Base-by-base conservation (phyloP, 805 yeast genomes). In the Tetrapisispora taiwanensis region DNA sequence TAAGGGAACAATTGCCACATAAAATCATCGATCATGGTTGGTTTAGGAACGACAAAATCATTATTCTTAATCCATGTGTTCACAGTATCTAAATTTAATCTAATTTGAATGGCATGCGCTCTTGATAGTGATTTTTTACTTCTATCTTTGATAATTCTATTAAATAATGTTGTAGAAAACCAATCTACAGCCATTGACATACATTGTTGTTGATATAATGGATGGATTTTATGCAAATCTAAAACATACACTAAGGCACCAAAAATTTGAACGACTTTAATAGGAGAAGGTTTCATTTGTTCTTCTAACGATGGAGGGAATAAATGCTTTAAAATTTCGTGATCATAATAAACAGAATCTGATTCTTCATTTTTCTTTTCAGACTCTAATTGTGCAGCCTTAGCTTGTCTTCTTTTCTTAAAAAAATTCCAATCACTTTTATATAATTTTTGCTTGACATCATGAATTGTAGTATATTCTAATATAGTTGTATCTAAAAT, bases 51-150 rank as follows among this genome's bases (percentile, higher is more conserved):
- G 15, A 51, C 44, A 7, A 59, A 45, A 44, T 61, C 61, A 41
- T 62, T 62, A 36, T 62, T 71, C 47, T 95, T 75, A 27, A 90
- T 74, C 99, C 99, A 92, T 57, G 92, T 96, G 62, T 92, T 97
- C 36, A 92, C 65, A 5, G 84, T 75, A 0, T 96, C 87, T 9
- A 92, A 56, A 54, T 92, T 92, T 44, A 92, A 73, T 44, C 97
- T 70, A 38, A 92, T 81, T 59, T 92, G 97, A 63, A 92, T 78
- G 0, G 97, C 97, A 49, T 81, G 76, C 0, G 86, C 74, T 47
- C 99, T 74, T 0, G 95, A 77, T 41, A 84, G 71, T 52, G 82
- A 82, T 53, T 76, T 83, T 30, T 82, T 76, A 8, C 22, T 31
- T 27, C 83, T 77, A 49, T 76, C 79, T 18, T 77, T 69, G 42